These are phyloP conservation scores for Noccaea caerulescens DNA, from an alignment of 345 rosid species.

Conservation along the genomic window DNA sequence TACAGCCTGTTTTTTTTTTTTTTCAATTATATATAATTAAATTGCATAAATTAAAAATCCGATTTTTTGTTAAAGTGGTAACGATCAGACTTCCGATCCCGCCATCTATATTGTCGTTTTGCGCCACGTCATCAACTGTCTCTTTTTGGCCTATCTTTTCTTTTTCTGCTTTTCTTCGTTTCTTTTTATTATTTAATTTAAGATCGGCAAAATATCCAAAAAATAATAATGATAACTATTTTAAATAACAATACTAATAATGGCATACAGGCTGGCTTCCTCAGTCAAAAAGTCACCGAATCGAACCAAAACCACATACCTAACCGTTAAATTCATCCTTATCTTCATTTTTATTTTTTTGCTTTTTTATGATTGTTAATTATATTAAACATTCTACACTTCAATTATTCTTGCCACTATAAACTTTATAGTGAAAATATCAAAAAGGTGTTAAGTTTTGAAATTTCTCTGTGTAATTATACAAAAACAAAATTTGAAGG, in stretches of 20 bases:
- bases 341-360: slow-evolving; percentile 40
- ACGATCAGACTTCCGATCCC: slow-evolving; percentile 67
- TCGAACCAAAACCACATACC: slow-evolving; percentile 48
- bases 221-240: slow-evolving; percentile 14
- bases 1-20: slow-evolving; percentile 57
- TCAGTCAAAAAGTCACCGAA: slow-evolving; percentile 62
- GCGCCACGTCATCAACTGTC: slow-evolving; percentile 60
- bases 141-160: slow-evolving; percentile 35
- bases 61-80: slow-evolving; percentile 40
- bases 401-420: slow-evolving; percentile 11
- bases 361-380: slow-evolving; percentile 11
- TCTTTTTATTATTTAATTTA: not conserved
- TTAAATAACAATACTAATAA: slow-evolving; percentile 36
- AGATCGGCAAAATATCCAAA: slow-evolving; percentile 24
- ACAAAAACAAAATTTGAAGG: not conserved
- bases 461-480: not conserved
- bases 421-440: not conserved
- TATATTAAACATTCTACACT: slow-evolving; percentile 24
- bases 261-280: slow-evolving; percentile 78
- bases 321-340: slow-evolving; percentile 64
- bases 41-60: not conserved
- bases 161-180: not conserved
- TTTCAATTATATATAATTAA: not conserved
- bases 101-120: slow-evolving; percentile 77
- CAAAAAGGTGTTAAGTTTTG: not conserved